A percentile compares a stretch with the other conserved stretches of the same genome.
phyloP scores from a whole-genome alignment of 768 basidiomycete genomes.

The Boletus sensibilis region DNA sequence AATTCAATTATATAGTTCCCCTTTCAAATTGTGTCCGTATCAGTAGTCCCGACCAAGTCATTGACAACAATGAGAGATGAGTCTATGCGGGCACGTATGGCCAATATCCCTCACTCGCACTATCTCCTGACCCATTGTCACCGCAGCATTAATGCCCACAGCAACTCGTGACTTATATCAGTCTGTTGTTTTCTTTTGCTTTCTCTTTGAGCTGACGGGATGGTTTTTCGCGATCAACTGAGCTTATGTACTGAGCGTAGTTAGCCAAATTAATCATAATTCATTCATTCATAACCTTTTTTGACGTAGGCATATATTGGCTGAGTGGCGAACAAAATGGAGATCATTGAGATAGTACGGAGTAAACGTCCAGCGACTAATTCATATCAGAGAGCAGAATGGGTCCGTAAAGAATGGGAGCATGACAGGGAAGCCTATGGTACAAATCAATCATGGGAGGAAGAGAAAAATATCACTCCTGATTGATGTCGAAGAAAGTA shows the following conservation, averaged over 20 bases:
- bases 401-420: neutral
- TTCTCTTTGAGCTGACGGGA: too few relatives aligned
- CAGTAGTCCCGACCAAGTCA: neutral
- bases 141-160: neutral
- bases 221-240: too few relatives aligned
- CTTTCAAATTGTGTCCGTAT: neutral
- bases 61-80: neutral
- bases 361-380: neutral
- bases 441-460: neutral
- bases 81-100: constrained; percentile 18
- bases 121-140: constrained; percentile 12
- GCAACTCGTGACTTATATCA: neutral
- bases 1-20: neutral
- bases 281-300: too few relatives aligned
- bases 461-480: too few relatives aligned
- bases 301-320: neutral
- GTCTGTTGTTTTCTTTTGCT: too few relatives aligned
- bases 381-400: neutral
- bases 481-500: neutral
- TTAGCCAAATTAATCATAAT: too few relatives aligned
- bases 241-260: too few relatives aligned
- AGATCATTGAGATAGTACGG: neutral
- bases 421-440: neutral
- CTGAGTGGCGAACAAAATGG: neutral
- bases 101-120: constrained; percentile 16